A percentile compares a stretch with the other conserved stretches of the same genome.
Evolutionary conservation across 164 flowering plant species (phyloP).

Genomic region (Litsea cubeba): DNA sequence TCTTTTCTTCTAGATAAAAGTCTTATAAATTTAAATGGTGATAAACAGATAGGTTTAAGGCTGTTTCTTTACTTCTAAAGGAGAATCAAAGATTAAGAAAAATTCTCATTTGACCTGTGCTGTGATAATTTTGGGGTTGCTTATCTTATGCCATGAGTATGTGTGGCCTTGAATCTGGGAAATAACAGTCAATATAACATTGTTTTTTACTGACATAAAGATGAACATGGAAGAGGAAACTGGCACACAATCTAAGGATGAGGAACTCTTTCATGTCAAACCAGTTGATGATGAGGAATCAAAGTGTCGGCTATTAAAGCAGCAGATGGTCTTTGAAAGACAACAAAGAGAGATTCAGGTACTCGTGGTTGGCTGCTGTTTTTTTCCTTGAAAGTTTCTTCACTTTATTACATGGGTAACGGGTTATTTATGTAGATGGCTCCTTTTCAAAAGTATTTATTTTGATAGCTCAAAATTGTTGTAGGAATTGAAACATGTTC

Average conservation of each 20-base stretch:
- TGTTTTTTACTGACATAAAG: conserved; percentile 5
- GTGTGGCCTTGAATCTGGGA: neutral
- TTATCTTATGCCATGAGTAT: neutral
- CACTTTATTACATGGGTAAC: neutral
- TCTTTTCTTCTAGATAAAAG: neutral
- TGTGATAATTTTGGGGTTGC: neutral
- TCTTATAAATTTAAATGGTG: neutral
- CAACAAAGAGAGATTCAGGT: conserved; percentile 78
- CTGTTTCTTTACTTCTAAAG: neutral
- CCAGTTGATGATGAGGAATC: conserved; percentile 36
- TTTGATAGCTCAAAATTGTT: conserved; percentile 6
- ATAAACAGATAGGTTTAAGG: no score
- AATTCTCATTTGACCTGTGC: neutral
- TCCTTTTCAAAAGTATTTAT: neutral
- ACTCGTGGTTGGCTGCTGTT: neutral
- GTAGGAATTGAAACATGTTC: conserved; percentile 67
- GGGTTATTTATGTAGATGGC: no score
- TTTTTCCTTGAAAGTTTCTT: neutral
- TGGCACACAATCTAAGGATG: neutral
- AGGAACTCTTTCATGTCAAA: neutral
- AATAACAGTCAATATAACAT: neutral
- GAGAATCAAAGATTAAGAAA: neutral
- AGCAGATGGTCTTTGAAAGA: conserved; percentile 49
- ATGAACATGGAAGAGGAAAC: neutral
- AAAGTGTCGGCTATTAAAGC: conserved; percentile 34